These are phyloP conservation scores for Claviceps sp. DNA, from an alignment of 2,329 filamentous ascomycete genomes.

Conservation along the genomic window DNA sequence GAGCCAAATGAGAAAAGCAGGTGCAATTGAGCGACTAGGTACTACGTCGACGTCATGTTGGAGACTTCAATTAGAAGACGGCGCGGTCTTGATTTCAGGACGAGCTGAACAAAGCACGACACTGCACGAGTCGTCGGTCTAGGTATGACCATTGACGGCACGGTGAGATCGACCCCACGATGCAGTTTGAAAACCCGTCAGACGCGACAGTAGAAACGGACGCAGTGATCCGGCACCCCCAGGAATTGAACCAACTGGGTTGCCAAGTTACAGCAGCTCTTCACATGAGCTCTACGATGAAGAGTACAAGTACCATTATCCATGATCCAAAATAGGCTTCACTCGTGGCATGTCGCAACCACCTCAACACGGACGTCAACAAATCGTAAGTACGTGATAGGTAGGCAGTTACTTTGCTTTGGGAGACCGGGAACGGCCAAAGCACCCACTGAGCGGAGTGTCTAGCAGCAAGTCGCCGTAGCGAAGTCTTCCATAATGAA, in stretches of 20 bases:
- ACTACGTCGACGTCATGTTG: too few species aligned
- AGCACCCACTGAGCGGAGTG: constrained; percentile 32
- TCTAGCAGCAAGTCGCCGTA: constrained; percentile 41
- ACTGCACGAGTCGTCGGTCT: too few species aligned
- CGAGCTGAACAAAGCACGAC: too few species aligned
- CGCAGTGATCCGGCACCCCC: accelerated
- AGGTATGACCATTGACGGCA: too few species aligned
- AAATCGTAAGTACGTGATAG: constrained; percentile 25
- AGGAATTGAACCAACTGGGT: not conserved
- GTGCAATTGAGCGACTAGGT: not conserved
- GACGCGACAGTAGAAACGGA: not conserved
- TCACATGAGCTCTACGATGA: not conserved
- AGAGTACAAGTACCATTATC: not conserved
- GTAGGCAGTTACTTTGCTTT: constrained; percentile 33
- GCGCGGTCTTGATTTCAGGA: too few species aligned
- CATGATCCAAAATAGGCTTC: not conserved
- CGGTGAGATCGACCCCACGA: too few species aligned
- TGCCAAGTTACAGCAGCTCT: not conserved
- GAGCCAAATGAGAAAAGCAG: constrained; percentile 3
- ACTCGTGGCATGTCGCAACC: constrained; percentile 27
- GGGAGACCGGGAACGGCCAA: constrained; percentile 43
- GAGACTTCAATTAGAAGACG: too few species aligned
- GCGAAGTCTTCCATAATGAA: constrained; percentile 35
- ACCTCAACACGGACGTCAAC: constrained; percentile 38
- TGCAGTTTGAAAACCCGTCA: too few species aligned